Evolutionary conservation across 108 stramenopile species (phyloP).

Genomic region (Phaeodactylum tricornutum): DNA sequence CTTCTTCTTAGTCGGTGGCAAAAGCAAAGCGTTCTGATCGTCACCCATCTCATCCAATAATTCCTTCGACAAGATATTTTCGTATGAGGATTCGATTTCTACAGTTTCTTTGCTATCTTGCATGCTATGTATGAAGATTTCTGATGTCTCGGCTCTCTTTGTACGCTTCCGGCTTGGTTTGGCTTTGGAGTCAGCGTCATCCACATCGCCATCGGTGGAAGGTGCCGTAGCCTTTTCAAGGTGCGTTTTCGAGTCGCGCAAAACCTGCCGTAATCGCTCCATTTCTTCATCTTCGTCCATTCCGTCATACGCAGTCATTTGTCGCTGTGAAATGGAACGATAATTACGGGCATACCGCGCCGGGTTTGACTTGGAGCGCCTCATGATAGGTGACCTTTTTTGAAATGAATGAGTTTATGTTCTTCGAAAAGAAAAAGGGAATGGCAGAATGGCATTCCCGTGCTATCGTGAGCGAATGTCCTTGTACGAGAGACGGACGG

Average conservation of each 20-base stretch:
- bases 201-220: slow-evolving; percentile 1
- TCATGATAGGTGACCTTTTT: slow-evolving; percentile 32
- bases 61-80: slow-evolving; percentile 52
- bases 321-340: slow-evolving; percentile 80
- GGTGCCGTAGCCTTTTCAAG: slow-evolving; percentile 26
- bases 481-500: no score
- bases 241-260: slow-evolving; percentile 33
- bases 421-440: background rate
- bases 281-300: slow-evolving; percentile 51
- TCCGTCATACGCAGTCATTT: slow-evolving; percentile 61
- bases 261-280: slow-evolving; percentile 34
- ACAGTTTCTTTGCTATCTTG: background rate
- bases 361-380: slow-evolving; percentile 72
- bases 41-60: slow-evolving; percentile 31
- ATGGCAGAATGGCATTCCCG: no score
- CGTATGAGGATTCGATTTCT: slow-evolving; percentile 9
- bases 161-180: background rate
- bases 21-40: slow-evolving; percentile 26
- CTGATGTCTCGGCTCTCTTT: slow-evolving; percentile 7
- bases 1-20: slow-evolving; percentile 30
- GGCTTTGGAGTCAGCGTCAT: background rate
- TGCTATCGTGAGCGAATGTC: no score
- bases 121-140: slow-evolving; percentile 3
- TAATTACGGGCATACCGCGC: slow-evolving; percentile 78
- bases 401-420: background rate